Conservation (phyloP, 2,329 filamentous ascomycete genomes). For the Ilyonectria robusta region DNA sequence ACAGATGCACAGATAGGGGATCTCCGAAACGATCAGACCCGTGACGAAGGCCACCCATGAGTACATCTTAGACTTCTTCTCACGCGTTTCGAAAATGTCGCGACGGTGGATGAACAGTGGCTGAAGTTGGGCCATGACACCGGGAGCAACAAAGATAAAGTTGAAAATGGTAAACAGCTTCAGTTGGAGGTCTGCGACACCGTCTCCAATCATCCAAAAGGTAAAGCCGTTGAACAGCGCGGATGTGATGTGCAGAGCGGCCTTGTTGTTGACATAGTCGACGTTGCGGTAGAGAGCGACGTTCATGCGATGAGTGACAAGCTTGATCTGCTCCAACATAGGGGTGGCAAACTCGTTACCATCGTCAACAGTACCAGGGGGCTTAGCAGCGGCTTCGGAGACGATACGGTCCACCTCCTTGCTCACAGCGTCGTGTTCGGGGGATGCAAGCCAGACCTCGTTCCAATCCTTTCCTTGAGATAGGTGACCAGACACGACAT, state of each 20-base stretch:
- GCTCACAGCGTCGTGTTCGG: conserved; percentile 69
- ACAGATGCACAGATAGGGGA: conserved; percentile 62
- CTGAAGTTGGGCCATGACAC: conserved; percentile 71
- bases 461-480: conserved; percentile 73
- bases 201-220: conserved; percentile 71
- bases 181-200: conserved; percentile 65
- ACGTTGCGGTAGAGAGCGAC: conserved; percentile 75
- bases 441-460: conserved; percentile 77
- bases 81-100: conserved; percentile 70
- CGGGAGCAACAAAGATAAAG: conserved; percentile 73
- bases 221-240: conserved; percentile 74
- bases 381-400: conserved; percentile 64
- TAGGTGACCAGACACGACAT: conserved; percentile 66
- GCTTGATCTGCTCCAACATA: conserved; percentile 72
- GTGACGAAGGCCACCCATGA: conserved; percentile 72
- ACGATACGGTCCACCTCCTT: conserved; percentile 76
- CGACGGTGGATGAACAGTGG: conserved; percentile 70
- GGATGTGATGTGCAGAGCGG: conserved; percentile 67
- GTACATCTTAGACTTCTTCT: conserved; percentile 74
- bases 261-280: conserved; percentile 76
- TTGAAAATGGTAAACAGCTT: conserved; percentile 73
- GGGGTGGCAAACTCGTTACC: conserved; percentile 81
- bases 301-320: conserved; percentile 75
- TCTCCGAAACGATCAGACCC: conserved; percentile 63
- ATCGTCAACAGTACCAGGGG: conserved; percentile 58